Evolutionary conservation across 75 land plant species (phyloP), one percentile per base, ranked within the genome.

Genomic region (Picea glauca): DNA sequence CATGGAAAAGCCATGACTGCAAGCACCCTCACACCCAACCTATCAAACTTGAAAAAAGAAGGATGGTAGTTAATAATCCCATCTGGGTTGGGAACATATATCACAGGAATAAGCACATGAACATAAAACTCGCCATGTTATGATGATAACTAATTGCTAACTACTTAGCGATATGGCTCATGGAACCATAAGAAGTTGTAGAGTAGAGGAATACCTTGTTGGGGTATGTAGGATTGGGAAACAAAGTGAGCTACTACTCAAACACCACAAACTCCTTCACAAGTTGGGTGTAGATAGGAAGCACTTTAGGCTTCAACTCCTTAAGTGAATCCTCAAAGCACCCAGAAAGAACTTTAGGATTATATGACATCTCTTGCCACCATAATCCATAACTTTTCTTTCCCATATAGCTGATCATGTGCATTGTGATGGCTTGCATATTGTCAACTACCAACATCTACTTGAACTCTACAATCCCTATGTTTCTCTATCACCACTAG

Each of bases 201-300:
- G 96, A 90, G 79, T 96, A 94, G 77, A 96, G 89, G 78, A 62
- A 96, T 74, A 91, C 74, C 76, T 96, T 77, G 80, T 96, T 96
- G 40, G 99, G 99, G 85, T 96, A 96, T 54, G 99, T 96, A 35
- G 91, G 85, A 7, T 94, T 81, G 35, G 99, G 99, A n/a, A 91
- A 78, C 12, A 96, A 87, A 65, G 99, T 86, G 78, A 93, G 26
- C 26, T 26, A 26, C 26, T 26, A 26, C 0, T 26, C 26, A 26
- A 26, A 26, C 26, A 26, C 26, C 26, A 26, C 26, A 26, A 26
- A 26, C 26, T 26, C 26, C 26, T 26, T 26, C 26, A 26, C 26
- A 26, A 93, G 80, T 72, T 87, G 82, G 32, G 84, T 82, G 76
- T 90, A 90, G 4, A 93, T 96, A 32, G 96, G 93, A 33, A 93